Evolutionary conservation across 768 basidiomycete species (phyloP).

Genomic region (Kondoa malvinella): DNA sequence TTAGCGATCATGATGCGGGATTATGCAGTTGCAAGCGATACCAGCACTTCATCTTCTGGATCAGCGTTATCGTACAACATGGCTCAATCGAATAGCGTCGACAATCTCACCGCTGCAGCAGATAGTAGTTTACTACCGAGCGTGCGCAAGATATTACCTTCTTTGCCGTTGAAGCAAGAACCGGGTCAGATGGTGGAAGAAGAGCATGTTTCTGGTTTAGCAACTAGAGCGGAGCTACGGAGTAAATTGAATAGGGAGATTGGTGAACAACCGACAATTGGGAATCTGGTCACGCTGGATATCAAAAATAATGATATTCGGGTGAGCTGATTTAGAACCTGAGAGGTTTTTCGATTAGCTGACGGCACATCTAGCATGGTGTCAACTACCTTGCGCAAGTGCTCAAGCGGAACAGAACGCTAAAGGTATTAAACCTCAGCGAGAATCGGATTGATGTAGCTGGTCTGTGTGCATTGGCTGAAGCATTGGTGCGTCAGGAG

Average conservation of each 20-base stretch:
- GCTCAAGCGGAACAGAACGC: constrained; percentile 80
- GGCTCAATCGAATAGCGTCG: constrained; percentile 1
- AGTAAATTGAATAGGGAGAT: constrained; percentile 68
- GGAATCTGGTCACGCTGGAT: constrained; percentile 73
- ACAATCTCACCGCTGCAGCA: background rate
- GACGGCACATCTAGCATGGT: constrained; percentile 39
- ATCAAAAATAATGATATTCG: constrained; percentile 79
- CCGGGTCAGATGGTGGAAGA: background rate
- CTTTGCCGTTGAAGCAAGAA: constrained; percentile 7
- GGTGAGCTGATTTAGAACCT: constrained; percentile 38
- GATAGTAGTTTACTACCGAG: background rate
- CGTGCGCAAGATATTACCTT: background rate
- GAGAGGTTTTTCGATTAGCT: background rate
- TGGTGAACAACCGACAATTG: constrained; percentile 68
- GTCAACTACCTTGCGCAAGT: constrained; percentile 86
- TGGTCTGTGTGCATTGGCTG: constrained; percentile 63
- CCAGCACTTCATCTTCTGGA: constrained; percentile 28
- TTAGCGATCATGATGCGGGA: constrained; percentile 92
- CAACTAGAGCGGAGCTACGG: constrained; percentile 29
- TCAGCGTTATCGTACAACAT: constrained; percentile 16
- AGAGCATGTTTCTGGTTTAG: constrained; percentile 17
- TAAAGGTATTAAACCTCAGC: constrained; percentile 82
- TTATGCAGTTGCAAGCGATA: constrained; percentile 55
- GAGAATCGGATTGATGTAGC: constrained; percentile 82
- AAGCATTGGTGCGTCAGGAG: constrained; percentile 49